Base-by-base conservation (phyloP, 2,329 filamentous ascomycete species). In the Ophiostoma piceae region DNA sequence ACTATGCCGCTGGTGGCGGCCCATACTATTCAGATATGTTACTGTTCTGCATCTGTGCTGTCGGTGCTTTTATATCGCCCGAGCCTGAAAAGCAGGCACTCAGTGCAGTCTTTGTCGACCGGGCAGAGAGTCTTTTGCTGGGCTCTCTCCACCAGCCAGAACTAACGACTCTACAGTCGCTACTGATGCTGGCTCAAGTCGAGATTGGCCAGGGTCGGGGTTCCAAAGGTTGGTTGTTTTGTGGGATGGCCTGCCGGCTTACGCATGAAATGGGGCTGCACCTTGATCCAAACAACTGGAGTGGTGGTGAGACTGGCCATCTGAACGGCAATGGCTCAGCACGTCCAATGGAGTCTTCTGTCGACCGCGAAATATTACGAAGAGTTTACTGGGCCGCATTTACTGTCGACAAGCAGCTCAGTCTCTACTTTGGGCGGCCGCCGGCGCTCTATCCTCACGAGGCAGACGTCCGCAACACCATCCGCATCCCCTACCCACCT, bases 191-290 rank as follows among this genome's bases (percentile, higher is more conserved):
- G 11, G 69, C 66, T 4, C 69, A 70, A 19, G 77, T 80, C 19
- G 82, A 82, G 71, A 83, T 84, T 60, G 82, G 82, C 3, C 79
- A 80, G 29, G 81, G 82, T 0, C 79, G 80, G n/a, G 76, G 79
- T 1, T 84, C 82, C 22, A 84, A 83, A 68, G 82, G 83, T 14
- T 84, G 83, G 83, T 75, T 84, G 1, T 84, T 82, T 68, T 83
- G 82, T 37, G 82, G 82, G 66, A 84, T 84, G 82, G 82, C 82
- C 9, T 84, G 83, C 72, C 79, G 83, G 4, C 77, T 84, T 16
- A 80, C 82, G 0, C 82, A 84, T 67, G 83, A 83, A 72, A 84
- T 84, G 83, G 83, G 83, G 0, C 77, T 84, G 19, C 83, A 84
- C 72, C 78, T 84, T 0, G 83, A 84, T 67, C 83, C 83, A 0